phyloP scores from a whole-genome alignment of 176 grass and related monocot species.

The Raddia guianensis region DNA sequence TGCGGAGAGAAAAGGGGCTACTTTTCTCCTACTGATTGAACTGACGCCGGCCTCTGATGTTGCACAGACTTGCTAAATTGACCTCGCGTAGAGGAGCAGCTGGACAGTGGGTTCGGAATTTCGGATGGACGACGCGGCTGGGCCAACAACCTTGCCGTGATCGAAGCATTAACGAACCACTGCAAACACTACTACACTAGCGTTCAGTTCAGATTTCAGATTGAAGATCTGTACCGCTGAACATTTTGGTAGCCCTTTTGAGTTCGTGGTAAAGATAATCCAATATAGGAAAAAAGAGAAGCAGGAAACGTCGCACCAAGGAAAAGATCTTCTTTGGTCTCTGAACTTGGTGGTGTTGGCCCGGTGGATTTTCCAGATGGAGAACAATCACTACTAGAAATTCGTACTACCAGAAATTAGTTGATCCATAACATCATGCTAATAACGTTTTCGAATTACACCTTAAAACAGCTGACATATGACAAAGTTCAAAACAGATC shows the following conservation, averaged over 20 bases:
- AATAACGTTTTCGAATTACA: no score
- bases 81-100: not conserved
- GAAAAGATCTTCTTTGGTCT: no score
- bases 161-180: slow-evolving; percentile 20
- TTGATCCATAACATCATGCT: no score
- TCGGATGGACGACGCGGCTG: not conserved
- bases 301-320: not conserved
- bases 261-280: not conserved
- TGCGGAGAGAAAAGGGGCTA: not conserved
- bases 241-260: not conserved
- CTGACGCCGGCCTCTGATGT: not conserved
- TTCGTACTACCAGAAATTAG: no score
- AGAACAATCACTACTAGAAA: not conserved
- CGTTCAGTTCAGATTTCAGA: not conserved
- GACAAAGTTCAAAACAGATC: no score
- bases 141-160: slow-evolving; percentile 5
- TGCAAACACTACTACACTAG: not conserved
- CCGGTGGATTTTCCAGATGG: not conserved
- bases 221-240: not conserved
- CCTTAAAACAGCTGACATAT: no score
- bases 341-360: no score
- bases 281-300: not conserved
- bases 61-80: not conserved
- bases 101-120: slow-evolving; percentile 1
- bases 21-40: not conserved